These are phyloP conservation scores for Boletus subcaerulescens DNA, from an alignment of 768 basidiomycete species.

Conservation along the genomic window DNA sequence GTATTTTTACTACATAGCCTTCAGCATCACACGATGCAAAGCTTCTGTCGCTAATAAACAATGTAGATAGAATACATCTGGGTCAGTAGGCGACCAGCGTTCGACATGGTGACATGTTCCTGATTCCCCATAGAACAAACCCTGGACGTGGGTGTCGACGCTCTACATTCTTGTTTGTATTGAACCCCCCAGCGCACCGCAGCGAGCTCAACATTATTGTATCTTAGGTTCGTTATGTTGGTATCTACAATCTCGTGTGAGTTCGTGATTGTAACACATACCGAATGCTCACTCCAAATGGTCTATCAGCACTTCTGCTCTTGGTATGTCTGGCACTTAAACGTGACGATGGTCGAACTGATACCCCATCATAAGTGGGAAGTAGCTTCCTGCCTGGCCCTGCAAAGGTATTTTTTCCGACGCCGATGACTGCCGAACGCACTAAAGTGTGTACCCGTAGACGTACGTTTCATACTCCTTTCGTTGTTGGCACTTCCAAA, in stretches of 20 bases:
- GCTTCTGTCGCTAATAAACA: neutral
- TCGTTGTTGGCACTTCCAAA: neutral
- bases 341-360: no score
- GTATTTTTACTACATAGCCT: neutral
- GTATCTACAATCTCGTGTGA: neutral
- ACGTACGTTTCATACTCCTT: neutral
- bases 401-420: neutral
- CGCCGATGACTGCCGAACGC: no score
- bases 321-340: no score
- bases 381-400: neutral
- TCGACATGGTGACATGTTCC: no score
- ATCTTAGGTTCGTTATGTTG: constrained; percentile 3
- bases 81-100: neutral
- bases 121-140: neutral
- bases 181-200: neutral
- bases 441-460: neutral
- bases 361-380: neutral
- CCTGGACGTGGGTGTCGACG: constrained; percentile 2
- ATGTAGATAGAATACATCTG: constrained; percentile 6
- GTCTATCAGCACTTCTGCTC: no score
- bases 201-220: neutral
- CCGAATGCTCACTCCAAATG: no score
- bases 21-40: no score
- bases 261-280: neutral
- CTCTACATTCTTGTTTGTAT: constrained; percentile 3